These are phyloP conservation scores for Ambispora gerdemannii DNA, from an alignment of 192 early-diverging fungal species.

Conservation along the genomic window DNA sequence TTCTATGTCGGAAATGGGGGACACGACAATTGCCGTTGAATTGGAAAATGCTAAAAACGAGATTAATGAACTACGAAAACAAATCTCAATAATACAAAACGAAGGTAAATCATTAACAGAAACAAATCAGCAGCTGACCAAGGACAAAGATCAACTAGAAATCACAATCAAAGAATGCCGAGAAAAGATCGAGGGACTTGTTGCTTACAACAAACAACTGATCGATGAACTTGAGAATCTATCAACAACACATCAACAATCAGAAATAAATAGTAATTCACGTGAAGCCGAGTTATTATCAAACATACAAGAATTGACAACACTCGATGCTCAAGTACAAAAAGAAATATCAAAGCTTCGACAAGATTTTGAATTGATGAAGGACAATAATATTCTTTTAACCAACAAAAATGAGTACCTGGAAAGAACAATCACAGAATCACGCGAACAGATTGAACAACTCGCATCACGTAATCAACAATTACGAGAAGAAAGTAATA, in stretches of 20 bases:
- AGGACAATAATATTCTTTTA: not conserved
- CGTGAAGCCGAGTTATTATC: not conserved
- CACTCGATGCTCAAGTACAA: not conserved
- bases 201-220: not conserved
- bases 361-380: not conserved
- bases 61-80: not conserved
- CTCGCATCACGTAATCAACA: not conserved
- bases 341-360: not conserved
- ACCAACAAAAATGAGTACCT: not conserved
- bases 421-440: not conserved
- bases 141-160: not conserved
- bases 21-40: not conserved
- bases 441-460: not conserved
- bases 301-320: not conserved
- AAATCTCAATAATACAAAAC: not conserved
- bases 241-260: not conserved
- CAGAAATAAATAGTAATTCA: not conserved
- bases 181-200: not conserved
- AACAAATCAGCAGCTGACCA: not conserved
- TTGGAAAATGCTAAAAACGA: not conserved
- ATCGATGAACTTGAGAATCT: not conserved
- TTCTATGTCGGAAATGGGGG: not conserved
- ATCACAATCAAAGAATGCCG: not conserved
- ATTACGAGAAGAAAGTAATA: not conserved
- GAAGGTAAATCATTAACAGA: not conserved